These are phyloP conservation scores for Coniochaeta hoffmannii DNA, from an alignment of 2,329 filamentous ascomycete species.

Conservation along the genomic window DNA sequence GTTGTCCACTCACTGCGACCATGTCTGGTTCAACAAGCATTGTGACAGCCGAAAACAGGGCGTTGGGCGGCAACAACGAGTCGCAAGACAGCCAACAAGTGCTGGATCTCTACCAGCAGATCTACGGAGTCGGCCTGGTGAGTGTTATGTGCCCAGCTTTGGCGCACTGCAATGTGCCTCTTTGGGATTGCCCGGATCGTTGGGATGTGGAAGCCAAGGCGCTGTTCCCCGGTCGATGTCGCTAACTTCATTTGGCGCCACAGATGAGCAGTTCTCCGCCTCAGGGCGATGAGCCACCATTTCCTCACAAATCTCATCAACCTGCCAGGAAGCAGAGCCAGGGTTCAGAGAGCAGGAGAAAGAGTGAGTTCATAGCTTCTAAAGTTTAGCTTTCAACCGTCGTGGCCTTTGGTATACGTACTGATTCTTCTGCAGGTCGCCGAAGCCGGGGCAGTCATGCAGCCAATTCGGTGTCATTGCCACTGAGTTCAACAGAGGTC, in stretches of 20 bases:
- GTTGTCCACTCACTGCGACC: neutral
- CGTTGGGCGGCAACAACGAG: slow-evolving; percentile 23
- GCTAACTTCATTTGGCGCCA: neutral
- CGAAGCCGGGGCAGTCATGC: neutral
- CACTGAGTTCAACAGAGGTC: neutral
- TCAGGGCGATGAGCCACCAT: neutral
- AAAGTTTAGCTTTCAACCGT: neutral
- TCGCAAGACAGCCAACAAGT: slow-evolving; percentile 38
- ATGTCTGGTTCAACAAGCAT: slow-evolving; percentile 15
- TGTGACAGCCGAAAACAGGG: slow-evolving; percentile 18
- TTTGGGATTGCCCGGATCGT: slow-evolving; percentile 4
- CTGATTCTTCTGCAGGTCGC: neutral
- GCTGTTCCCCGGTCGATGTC: neutral
- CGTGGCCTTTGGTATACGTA: neutral
- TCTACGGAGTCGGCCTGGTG: slow-evolving; percentile 32
- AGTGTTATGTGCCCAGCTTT: slow-evolving; percentile 15
- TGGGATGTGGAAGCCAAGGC: neutral
- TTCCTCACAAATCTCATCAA: neutral
- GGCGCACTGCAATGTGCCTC: slow-evolving; percentile 5
- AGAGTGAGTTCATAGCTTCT: neutral
- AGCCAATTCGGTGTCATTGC: slow-evolving; percentile 4
- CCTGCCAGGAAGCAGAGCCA: neutral
- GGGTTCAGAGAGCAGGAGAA: neutral
- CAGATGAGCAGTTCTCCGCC: slow-evolving; percentile 3
- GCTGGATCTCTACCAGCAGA: slow-evolving; percentile 26